These are phyloP conservation scores for Coleophoma cylindrospora DNA, from an alignment of 2,329 filamentous ascomycete species.

Conservation along the genomic window DNA sequence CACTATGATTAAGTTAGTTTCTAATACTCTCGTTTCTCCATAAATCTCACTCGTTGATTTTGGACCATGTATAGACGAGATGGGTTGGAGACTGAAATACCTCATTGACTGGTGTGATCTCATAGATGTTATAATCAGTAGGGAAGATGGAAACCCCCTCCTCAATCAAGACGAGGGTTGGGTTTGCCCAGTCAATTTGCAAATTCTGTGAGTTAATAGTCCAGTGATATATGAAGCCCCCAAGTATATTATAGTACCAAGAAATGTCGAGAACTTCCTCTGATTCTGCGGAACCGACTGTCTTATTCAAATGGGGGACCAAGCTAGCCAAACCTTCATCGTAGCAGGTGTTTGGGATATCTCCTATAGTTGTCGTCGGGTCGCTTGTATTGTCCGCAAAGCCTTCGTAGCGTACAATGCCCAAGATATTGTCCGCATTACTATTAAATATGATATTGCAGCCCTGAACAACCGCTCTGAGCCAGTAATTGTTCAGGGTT, in stretches of 20 bases:
- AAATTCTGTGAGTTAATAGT: neutral
- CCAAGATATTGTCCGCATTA: slow-evolving; percentile 40
- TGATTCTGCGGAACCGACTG: neutral
- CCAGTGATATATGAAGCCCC: neutral
- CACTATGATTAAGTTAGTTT: neutral
- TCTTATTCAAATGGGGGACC: slow-evolving; percentile 7
- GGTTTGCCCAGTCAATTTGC: neutral
- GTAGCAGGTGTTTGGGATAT: slow-evolving; percentile 12
- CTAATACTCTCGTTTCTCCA: too few species aligned
- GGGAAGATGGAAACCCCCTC: slow-evolving; percentile 44
- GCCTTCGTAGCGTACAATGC: slow-evolving; percentile 35
- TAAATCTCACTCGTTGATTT: too few species aligned
- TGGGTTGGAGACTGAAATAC: slow-evolving; percentile 7
- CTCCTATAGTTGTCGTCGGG: slow-evolving; percentile 8
- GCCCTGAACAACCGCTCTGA: slow-evolving; percentile 45
- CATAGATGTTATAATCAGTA: slow-evolving; percentile 47
- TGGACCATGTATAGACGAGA: too few species aligned
- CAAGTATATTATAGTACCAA: slow-evolving; percentile 34
- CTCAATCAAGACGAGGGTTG: slow-evolving; percentile 8
- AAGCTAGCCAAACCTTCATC: slow-evolving; percentile 16
- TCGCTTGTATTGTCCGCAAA: slow-evolving; percentile 37
- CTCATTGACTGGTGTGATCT: neutral
- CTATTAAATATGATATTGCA: slow-evolving; percentile 42
- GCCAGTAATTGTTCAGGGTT: slow-evolving; percentile 46
- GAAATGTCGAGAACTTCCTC: slow-evolving; percentile 32